These are phyloP conservation scores for Hapsidospora chrysogenum DNA, from an alignment of 495 filamentous ascomycete genomes.

Conservation along the genomic window DNA sequence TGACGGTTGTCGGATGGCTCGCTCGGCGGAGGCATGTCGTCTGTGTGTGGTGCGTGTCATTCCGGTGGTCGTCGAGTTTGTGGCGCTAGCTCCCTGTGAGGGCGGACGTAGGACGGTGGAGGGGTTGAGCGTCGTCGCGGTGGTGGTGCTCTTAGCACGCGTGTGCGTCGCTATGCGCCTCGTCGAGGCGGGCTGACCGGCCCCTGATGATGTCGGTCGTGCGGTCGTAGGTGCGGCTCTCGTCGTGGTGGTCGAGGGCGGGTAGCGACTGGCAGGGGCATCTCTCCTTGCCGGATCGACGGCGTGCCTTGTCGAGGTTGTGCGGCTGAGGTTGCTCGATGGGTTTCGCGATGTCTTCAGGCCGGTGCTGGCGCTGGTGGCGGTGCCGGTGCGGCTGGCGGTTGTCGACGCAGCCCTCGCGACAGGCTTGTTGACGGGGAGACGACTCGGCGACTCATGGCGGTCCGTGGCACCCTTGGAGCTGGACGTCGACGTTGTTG, in stretches of 20 bases:
- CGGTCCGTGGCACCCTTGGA: conserved; percentile 6
- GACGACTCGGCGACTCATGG: conserved; percentile 25
- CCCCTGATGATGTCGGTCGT: conserved; percentile 5
- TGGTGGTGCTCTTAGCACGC: conserved; percentile 12
- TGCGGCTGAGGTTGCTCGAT: conserved; percentile 3
- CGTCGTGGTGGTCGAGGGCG: conserved; percentile 2
- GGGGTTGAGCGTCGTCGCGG: conserved; percentile 22
- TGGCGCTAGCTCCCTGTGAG: conserved; percentile 4
- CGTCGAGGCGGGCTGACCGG: conserved; percentile 8
- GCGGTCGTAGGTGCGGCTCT: background rate
- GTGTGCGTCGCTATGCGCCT: conserved; percentile 3
- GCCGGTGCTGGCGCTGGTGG: conserved; percentile 8
- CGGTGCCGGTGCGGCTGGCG: conserved; percentile 6
- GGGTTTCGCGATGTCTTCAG: conserved; percentile 5
- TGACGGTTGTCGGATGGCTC: background rate
- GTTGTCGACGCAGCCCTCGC: conserved; percentile 12
- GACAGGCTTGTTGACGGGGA: conserved; percentile 22
- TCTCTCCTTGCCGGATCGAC: conserved; percentile 2
- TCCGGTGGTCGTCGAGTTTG: conserved; percentile 10
- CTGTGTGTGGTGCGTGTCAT: conserved; percentile 2
- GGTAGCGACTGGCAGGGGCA: background rate
- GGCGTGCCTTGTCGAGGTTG: background rate
- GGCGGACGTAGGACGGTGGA: conserved; percentile 27
- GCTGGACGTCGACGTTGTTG: conserved; percentile 3
- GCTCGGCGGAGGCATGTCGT: background rate